phyloP scores from a whole-genome alignment of 2,329 filamentous ascomycete species.

The Arthrobotrys iridis region DNA sequence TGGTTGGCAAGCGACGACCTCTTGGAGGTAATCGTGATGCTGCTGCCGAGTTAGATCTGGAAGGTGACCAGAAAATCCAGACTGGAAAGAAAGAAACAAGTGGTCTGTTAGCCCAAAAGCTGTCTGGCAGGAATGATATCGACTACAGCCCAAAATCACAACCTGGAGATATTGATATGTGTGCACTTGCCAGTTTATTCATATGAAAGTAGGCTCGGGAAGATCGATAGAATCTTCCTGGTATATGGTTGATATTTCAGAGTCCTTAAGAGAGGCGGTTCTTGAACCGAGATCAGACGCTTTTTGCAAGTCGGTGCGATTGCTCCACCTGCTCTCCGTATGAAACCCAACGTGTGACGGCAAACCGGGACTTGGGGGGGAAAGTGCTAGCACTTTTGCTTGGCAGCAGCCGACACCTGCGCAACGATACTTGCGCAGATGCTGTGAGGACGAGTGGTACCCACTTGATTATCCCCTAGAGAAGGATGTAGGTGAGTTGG shows the following conservation, averaged over 20 bases:
- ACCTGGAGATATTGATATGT: neutral
- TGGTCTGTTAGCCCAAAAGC: constrained; percentile 30
- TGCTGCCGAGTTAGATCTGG: constrained; percentile 54
- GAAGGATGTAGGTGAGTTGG: constrained; percentile 16
- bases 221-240: constrained; percentile 47
- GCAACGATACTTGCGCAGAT: constrained; percentile 30
- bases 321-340: constrained; percentile 43
- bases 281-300: constrained; percentile 27
- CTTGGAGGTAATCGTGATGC: constrained; percentile 51
- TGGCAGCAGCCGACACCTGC: constrained; percentile 45
- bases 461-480: constrained; percentile 1
- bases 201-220: constrained; percentile 53
- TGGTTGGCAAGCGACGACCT: constrained; percentile 52
- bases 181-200: constrained; percentile 52
- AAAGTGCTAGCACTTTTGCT: constrained; percentile 31
- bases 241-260: neutral
- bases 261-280: constrained; percentile 26
- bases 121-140: neutral
- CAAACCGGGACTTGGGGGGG: constrained; percentile 30
- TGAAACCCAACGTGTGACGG: constrained; percentile 52
- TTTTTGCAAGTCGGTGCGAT: constrained; percentile 27
- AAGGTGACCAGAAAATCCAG: constrained; percentile 54
- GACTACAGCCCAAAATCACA: neutral
- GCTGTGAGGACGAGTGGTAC: constrained; percentile 10
- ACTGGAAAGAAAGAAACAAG: constrained; percentile 17